phyloP scores from a whole-genome alignment of 2,329 filamentous ascomycete species.

The Colletotrichum endophyticum region DNA sequence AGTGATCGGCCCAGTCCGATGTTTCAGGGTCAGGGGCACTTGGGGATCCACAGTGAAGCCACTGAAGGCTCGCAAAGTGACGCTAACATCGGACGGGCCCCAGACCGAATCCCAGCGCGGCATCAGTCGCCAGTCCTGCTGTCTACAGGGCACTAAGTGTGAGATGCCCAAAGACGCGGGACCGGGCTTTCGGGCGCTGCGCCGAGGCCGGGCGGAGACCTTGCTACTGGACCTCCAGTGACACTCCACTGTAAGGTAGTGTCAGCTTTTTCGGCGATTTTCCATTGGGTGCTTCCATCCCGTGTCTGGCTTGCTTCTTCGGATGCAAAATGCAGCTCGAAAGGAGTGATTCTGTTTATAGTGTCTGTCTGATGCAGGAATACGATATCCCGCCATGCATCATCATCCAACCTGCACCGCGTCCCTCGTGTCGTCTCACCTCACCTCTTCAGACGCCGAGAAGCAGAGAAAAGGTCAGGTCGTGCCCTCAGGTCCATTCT shows the following conservation, averaged over 20 bases:
- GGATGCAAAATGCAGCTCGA: background rate
- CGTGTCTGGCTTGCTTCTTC: background rate
- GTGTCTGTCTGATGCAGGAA: background rate
- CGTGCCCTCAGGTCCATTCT: background rate
- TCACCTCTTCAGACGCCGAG: background rate
- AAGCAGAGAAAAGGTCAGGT: background rate
- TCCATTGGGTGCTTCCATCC: background rate
- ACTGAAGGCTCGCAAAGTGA: background rate
- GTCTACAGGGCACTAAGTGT: no score
- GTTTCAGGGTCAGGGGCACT: conserved; percentile 20
- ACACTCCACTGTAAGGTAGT: background rate
- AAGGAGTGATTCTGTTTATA: background rate
- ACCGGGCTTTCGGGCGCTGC: conserved; percentile 6
- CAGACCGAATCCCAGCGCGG: background rate
- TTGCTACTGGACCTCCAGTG: background rate
- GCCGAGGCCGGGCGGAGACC: background rate
- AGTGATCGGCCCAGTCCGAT: conserved; percentile 18
- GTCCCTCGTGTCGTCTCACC: background rate
- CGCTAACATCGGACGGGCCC: conserved; percentile 12
- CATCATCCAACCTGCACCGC: background rate
- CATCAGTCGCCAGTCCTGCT: background rate
- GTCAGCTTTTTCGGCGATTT: background rate
- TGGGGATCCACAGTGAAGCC: background rate
- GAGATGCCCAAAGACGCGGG: background rate
- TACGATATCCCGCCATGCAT: background rate